Evolutionary conservation across 345 rosid species (phyloP), one percentile per base, ranked within the genome.

Genomic region (Raphanus sativus): DNA sequence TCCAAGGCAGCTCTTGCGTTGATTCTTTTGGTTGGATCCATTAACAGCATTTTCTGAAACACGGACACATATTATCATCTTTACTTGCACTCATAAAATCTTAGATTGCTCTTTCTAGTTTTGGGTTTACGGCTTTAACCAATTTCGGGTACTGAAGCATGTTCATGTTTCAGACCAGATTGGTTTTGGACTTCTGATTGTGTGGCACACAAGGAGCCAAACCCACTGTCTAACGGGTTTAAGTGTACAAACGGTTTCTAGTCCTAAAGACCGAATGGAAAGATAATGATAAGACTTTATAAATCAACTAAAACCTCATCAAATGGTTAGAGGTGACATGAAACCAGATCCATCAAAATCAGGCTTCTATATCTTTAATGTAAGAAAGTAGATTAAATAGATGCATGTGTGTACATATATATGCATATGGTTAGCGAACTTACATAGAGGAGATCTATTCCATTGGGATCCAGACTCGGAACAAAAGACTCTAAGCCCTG

Each of bases 11-110:
- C 86, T 86, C 91, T 88, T 36, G 98, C 98, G 0, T 92, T 92
- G 67, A 94, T 88, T 84, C 98, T 92, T 84, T 84, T 87, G 67
- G 84, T 76, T 13, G 98, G 98, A 85, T 94, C 97, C 91, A 92
- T 82, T 85, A 88, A 77, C 15, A 94, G 90, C 99, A 92, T 92
- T 94, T 88, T 90, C 97, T 92, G 55, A 2, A 5, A 50, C 55
- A 24, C 32, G 59, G 15, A 45, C 52, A 42, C 11, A 72, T 11
- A 5, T 55, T 64, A 77, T 55, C 70, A 70, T 70, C 71, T 70
- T 12, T 58, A 45, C 65, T 34, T 52, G 0, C 38, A 36, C 70
- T 26, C 71, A 70, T 50, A 45, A 29, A 33, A 25, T 48, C 62
- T 26, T 40, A 28, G 29, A 16, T 68, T 30, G 38, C 38, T 61